phyloP scores from a whole-genome alignment of 306 rosid species.

The Inga laurina region DNA sequence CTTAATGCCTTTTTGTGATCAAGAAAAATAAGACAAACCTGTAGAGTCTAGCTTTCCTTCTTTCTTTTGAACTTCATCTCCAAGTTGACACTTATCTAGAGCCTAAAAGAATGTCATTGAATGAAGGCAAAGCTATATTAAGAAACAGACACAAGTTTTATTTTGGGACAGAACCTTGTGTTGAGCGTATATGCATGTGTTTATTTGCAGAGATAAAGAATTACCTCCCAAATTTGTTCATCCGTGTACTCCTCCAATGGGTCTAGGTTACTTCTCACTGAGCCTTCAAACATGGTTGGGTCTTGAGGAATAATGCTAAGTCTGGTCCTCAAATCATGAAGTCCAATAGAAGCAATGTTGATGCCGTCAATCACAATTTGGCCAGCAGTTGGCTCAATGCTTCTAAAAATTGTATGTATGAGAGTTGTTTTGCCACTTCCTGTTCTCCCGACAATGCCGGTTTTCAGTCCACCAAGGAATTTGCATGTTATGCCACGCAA shows the following conservation, averaged over 20 bases:
- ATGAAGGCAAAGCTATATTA: neutral
- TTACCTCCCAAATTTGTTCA: neutral
- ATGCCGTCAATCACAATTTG: constrained; percentile 40
- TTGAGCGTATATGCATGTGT: neutral
- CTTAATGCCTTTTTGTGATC: neutral
- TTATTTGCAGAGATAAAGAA: neutral
- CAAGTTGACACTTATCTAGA: neutral
- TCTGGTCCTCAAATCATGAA: neutral
- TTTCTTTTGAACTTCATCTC: neutral
- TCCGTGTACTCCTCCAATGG: neutral
- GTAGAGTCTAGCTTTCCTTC: neutral
- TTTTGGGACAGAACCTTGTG: neutral
- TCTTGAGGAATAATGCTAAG: constrained; percentile 4
- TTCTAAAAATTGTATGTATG: constrained; percentile 52
- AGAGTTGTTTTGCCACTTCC: constrained; percentile 68
- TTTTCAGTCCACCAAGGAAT: neutral
- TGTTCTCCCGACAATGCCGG: constrained; percentile 42
- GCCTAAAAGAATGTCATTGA: neutral
- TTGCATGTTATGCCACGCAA: neutral
- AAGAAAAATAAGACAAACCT: neutral
- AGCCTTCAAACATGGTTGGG: neutral
- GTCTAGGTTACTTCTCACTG: neutral
- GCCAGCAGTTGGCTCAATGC: constrained; percentile 50
- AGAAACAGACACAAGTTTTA: neutral
- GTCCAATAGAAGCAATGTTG: neutral